Evolutionary conservation across 2,329 filamentous ascomycete species (phyloP).

Genomic region (Curvularia verruculosa): DNA sequence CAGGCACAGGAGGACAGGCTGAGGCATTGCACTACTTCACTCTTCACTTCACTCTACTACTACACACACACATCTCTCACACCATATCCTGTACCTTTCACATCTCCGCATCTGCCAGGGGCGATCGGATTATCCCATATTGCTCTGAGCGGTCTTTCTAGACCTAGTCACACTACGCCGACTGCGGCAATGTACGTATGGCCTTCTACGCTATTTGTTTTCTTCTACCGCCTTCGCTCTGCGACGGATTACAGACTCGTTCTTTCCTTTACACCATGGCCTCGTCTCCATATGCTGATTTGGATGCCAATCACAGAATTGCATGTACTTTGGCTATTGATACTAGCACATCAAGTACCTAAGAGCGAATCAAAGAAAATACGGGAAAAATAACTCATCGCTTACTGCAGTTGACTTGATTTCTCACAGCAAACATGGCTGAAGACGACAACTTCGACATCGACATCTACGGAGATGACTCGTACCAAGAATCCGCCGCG

Average conservation of each 20-base stretch:
- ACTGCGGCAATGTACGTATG: constrained; percentile 51
- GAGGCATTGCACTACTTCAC: constrained; percentile 28
- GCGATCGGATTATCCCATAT: constrained; percentile 46
- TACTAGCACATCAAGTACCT: constrained; percentile 46
- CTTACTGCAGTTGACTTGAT: constrained; percentile 36
- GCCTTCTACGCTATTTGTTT: constrained; percentile 40
- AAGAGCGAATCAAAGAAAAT: constrained; percentile 47
- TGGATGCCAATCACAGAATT: constrained; percentile 42
- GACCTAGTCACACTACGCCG: constrained; percentile 39
- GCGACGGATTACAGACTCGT: constrained; percentile 19
- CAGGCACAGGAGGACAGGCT: constrained; percentile 35
- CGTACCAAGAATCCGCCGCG: constrained; percentile 35
- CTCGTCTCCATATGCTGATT: constrained; percentile 46
- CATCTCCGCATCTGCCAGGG: constrained; percentile 49
- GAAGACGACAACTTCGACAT: constrained; percentile 74
- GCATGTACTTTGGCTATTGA: constrained; percentile 48
- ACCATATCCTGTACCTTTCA: constrained; percentile 45
- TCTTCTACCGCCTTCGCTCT: constrained; percentile 18
- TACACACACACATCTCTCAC: constrained; percentile 36
- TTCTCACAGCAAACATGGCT: constrained; percentile 49
- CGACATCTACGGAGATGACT: constrained; percentile 71
- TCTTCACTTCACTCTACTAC: constrained; percentile 26
- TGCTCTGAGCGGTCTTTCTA: constrained; percentile 43
- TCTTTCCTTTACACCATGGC: constrained; percentile 17
- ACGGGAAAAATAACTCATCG: constrained; percentile 30